Evolutionary conservation across 2,329 filamentous ascomycete species (phyloP), one percentile per base, ranked within the genome.

Genomic region (Sclerotinia minor): DNA sequence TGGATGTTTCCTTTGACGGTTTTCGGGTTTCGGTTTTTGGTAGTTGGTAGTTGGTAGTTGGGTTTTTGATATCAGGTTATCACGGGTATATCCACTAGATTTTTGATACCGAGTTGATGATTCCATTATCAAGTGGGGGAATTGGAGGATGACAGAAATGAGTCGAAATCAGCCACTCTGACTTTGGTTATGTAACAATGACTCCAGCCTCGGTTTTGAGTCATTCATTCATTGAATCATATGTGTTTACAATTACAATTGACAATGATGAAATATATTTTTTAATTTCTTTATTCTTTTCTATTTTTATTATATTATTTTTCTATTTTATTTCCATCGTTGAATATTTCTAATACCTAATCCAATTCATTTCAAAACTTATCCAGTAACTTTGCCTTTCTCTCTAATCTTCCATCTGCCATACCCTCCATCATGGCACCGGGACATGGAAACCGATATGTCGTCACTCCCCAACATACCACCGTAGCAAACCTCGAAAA

Each of bases 121-220:
- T 38, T 38, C 58, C 61, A 19, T 57, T 47, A 60, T 59, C n/a
- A 45, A 41, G 35, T 29, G 24, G 35, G 55, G 38, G 32, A 13
- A 13, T 35, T 35, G 35, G 35, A 35, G 44, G 24, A 26, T 60
- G 17, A 44, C 11, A 24, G 32, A 26, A 41, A 60, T 61, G 59
- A 61, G 59, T 61, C 59, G 59, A 61, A 61, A 61, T 50, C 26
- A 61, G 59, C 59, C 45, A 61, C 8, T 47, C 29, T 61, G 45
- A 49, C 45, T 24, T 19, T 24, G 2, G 29, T 61, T 50, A 50
- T 61, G 59, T 50, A 41, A 64, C 24, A n/a, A 55, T 64, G 61
- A 64, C 49, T 64, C 32, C 9, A 29, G 60, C 60, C 35, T 55
- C 7, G 50, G 24, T 55, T 53, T 52, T 64, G 61, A 64, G 60